Percentiles rank a stretch among this genome's conserved stretches.
Conservation (phyloP, 75 land plant species). For the Ceratopteris richardii region DNA sequence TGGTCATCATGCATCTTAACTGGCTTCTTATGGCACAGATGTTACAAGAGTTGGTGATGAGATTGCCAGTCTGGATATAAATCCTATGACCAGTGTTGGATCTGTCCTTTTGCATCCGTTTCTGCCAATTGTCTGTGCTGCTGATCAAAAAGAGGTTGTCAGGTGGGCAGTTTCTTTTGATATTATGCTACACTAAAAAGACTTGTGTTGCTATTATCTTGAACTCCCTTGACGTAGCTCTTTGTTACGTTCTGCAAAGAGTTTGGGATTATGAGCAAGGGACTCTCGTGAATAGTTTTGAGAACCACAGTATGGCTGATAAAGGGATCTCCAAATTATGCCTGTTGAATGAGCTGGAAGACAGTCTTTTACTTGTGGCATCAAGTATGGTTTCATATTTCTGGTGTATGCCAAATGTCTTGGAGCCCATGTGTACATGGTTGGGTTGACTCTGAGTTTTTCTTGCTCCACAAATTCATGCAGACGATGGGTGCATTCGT, state of each 20-base stretch:
- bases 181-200: not conserved
- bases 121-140: conserved; percentile 65
- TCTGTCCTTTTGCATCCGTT: conserved; percentile 73
- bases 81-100: conserved; percentile 57
- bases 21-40: conserved; percentile 32
- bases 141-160: conserved; percentile 61
- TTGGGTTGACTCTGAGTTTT: not conserved
- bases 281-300: conserved; percentile 57
- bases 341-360: conserved; percentile 89
- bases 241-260: conserved; percentile 41
- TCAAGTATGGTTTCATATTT: conserved; percentile 47
- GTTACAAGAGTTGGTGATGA: conserved; percentile 63
- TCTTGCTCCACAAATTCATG: conserved; percentile 1
- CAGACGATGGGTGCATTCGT: conserved; percentile 89
- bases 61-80: conserved; percentile 72
- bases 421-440: not conserved
- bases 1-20: not conserved
- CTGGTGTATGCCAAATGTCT: not conserved
- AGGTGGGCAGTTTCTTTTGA: too few species aligned
- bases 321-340: conserved; percentile 75
- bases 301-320: conserved; percentile 72
- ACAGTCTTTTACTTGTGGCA: conserved; percentile 85
- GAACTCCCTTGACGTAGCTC: too few species aligned
- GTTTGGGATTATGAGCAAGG: conserved; percentile 78
- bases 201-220: too few species aligned